Evolutionary conservation across 257 asterid species (phyloP), one percentile per base, ranked within the genome.

Genomic region (Salvia hispanica): DNA sequence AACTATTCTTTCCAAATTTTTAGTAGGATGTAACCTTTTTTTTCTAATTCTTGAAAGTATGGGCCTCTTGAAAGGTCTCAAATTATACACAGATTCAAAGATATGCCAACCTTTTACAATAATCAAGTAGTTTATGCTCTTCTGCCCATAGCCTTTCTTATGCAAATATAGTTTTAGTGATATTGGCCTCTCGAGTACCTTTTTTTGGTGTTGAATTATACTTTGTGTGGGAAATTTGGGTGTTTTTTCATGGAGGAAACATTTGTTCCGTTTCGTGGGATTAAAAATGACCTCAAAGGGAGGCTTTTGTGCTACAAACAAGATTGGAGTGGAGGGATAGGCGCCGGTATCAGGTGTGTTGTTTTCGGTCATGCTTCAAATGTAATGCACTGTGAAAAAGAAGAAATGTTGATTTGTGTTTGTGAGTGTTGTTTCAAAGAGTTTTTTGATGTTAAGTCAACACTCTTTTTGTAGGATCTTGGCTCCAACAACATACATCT

Each of bases 401-500:
- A 25, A 25, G 31, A 25, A 25, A 25, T 25, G 31, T 25, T 62
- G 63, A 15, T 58, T 42, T 28, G 39, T 71, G 62, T 21, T 37
- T 63, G 0, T 53, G 63, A 70, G 66, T 51, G 57, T 58, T 42
- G 13, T 11, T 31, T 54, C 28, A 6, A 25, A 25, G 31, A 64
- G 51, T 39, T 25, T 25, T 5, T 54, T 14, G n/a, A 33, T 50
- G 7, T 14, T 64, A 25, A 25, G 40, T 12, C 5, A 45, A 42
- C 7, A 45, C 28, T 42, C 11, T 25, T 62, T 72, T 50, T 74
- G 79, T 68, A 93, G 98, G 87, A 90, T 93, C 67, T 73, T 93
- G 80, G 98, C 98, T 72, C 98, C 98, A 59, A 93, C 98, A 4
- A 90, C 98, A 48, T 93, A 93, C 53, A 93, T 90, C 78, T 93